Conservation (phyloP, 345 rosid species). For the Raphanus sativus region DNA sequence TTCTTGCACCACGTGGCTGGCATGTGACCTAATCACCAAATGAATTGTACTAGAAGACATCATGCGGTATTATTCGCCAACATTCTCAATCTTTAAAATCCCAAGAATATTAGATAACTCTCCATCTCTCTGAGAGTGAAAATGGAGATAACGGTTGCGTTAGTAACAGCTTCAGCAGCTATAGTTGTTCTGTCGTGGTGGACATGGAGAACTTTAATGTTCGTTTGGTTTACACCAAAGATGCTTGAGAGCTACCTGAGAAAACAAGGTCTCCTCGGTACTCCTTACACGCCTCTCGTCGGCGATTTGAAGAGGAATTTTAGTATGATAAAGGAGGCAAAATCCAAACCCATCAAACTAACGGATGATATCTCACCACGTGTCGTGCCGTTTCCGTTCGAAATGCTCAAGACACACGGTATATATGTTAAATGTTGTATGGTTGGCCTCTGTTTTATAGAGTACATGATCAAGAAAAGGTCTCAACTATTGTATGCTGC, state of each 20-base stretch:
- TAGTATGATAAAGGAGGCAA: not conserved
- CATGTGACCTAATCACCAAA: not conserved
- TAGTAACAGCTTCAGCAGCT: not conserved
- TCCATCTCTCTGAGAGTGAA: not conserved
- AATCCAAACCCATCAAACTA: not conserved
- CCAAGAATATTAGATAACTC: not conserved
- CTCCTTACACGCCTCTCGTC: constrained; percentile 28
- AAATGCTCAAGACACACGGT: not conserved
- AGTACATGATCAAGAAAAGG: not conserved
- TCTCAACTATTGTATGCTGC: not conserved
- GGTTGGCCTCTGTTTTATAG: not conserved
- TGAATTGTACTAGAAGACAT: not conserved
- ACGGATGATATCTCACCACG: constrained; percentile 8
- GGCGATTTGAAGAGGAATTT: constrained; percentile 20
- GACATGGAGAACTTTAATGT: not conserved
- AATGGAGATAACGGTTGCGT: not conserved
- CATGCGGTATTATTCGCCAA: not conserved
- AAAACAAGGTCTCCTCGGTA: constrained; percentile 18
- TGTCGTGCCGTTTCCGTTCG: not conserved
- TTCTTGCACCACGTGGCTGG: not conserved
- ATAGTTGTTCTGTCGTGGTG: not conserved
- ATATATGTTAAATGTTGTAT: not conserved
- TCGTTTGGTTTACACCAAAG: constrained; percentile 18
- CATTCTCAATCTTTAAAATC: not conserved
- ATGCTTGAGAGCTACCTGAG: not conserved